Percentiles rank a stretch among this genome's conserved stretches.
phyloP scores from a whole-genome alignment of 2,329 filamentous ascomycete species.

The Cladosporium velox region DNA sequence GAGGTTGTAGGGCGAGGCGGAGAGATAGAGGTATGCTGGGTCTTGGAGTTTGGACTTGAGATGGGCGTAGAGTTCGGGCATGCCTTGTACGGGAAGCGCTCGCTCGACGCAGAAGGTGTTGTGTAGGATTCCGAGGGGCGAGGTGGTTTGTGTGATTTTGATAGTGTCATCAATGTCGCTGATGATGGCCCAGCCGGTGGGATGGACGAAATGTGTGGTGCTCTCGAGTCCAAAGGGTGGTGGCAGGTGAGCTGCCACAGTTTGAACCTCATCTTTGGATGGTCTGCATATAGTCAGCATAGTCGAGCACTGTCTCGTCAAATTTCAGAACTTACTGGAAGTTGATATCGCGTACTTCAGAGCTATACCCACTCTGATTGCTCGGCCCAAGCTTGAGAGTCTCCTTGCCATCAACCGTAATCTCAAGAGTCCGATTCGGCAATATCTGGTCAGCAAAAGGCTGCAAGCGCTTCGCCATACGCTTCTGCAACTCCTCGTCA shows the following conservation, averaged over 20 bases:
- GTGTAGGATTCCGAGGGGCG: constrained; percentile 75
- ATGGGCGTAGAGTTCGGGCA: constrained; percentile 79
- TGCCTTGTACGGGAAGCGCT: constrained; percentile 70
- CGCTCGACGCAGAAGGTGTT: constrained; percentile 76
- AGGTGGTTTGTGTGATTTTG: constrained; percentile 82
- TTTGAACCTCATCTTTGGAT: constrained; percentile 23
- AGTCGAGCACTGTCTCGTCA: too few relatives aligned
- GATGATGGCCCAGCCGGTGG: constrained; percentile 81
- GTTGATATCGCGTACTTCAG: constrained; percentile 34
- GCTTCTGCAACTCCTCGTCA: constrained; percentile 57
- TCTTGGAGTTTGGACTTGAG: constrained; percentile 58
- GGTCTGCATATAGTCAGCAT: constrained; percentile 10
- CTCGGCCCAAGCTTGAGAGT: constrained; percentile 39
- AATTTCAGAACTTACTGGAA: constrained; percentile 24
- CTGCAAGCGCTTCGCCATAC: constrained; percentile 67
- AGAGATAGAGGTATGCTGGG: constrained; percentile 89
- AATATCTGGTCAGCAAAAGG: constrained; percentile 79
- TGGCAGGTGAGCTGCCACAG: constrained; percentile 38
- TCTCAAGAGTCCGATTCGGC: constrained; percentile 67
- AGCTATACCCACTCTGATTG: constrained; percentile 37
- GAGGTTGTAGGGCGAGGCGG: constrained; percentile 90
- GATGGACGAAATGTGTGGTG: constrained; percentile 72
- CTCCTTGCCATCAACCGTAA: constrained; percentile 55
- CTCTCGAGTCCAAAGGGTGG: constrained; percentile 51
- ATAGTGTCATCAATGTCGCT: constrained; percentile 96